Evolutionary conservation across 306 rosid genomes (phyloP), one percentile per base, ranked within the genome.

Genomic region (Begonia fuchsioides): DNA sequence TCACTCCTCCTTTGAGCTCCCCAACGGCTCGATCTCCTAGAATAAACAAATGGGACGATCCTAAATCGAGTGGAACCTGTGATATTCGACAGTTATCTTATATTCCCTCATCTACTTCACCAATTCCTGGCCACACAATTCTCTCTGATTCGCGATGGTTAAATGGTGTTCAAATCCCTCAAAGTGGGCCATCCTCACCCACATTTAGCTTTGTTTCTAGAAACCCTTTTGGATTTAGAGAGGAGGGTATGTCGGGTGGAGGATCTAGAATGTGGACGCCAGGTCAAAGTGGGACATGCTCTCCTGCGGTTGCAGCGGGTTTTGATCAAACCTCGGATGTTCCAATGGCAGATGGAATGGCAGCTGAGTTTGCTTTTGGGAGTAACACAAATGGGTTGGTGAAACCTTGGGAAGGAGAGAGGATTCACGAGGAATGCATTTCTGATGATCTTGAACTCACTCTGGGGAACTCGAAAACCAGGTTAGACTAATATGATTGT

Each of bases 371-470:
- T 55, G 83, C 83, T 14, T 76, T 76, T 51, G 78, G 78, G 11
- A 54, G 75, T 53, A 68, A 70, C 49, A 41, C 75, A 9, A 20
- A 61, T 2, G 79, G 83, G 35, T 56, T 76, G 44, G 83, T 76
- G 40, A 76, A 76, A 51, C 79, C 83, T 17, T 76, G 83, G 83
- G 83, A 76, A 63, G 83, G 83, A 62, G 83, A 76, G 65, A 65
- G 73, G 49, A 76, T 76, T 18, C 71, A 66, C n/a, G 83, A 76
- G 73, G 83, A 72, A 63, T 76, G 71, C 54, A 55, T 72, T 17
- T 68, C 83, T 3, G 83, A 76, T 56, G 83, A 76, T 69, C 83
- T 76, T 17, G 83, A 76, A 59, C 83, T 76, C 13, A 76, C 83
- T 8, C 83, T 76, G n/a, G 83, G 83, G 50, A 76, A 48, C 64